phyloP scores from a whole-genome alignment of 2,329 filamentous ascomycete species.

The Mollisiaceae sp. region DNA sequence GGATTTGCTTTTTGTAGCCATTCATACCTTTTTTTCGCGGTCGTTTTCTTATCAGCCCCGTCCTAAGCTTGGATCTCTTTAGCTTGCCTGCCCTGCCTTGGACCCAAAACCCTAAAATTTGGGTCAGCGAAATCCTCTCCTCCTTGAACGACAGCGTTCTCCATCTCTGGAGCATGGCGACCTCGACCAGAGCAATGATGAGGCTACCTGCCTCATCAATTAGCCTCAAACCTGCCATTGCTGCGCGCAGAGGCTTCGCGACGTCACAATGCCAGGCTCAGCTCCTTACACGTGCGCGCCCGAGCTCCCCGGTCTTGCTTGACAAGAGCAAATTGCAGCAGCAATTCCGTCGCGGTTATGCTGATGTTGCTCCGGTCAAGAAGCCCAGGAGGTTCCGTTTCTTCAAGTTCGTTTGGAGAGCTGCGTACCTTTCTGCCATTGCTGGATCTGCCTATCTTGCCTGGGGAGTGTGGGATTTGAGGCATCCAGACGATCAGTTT shows the following conservation, averaged over 20 bases:
- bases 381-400: conserved; percentile 66
- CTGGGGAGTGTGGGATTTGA: conserved; percentile 82
- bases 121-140: conserved; percentile 12
- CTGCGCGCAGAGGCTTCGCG: conserved; percentile 38
- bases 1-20: background rate
- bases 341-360: conserved; percentile 51
- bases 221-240: conserved; percentile 31
- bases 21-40: background rate
- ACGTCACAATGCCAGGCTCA: conserved; percentile 31
- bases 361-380: conserved; percentile 49
- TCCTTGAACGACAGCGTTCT: conserved; percentile 19
- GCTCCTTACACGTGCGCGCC: conserved; percentile 37
- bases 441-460: conserved; percentile 72
- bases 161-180: conserved; percentile 39
- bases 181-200: conserved; percentile 41
- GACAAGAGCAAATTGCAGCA: conserved; percentile 42
- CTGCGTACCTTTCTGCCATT: conserved; percentile 77
- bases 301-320: conserved; percentile 32
- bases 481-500: conserved; percentile 80
- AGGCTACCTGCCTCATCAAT: conserved; percentile 41
- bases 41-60: conserved; percentile 1
- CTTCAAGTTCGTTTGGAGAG: conserved; percentile 82
- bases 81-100: too few relatives aligned
- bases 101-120: conserved; percentile 10
- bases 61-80: too few relatives aligned